Evolutionary conservation across 1,284 basidiomycete species (phyloP).

Genomic region (Cutaneotrichosporon sp.): DNA sequence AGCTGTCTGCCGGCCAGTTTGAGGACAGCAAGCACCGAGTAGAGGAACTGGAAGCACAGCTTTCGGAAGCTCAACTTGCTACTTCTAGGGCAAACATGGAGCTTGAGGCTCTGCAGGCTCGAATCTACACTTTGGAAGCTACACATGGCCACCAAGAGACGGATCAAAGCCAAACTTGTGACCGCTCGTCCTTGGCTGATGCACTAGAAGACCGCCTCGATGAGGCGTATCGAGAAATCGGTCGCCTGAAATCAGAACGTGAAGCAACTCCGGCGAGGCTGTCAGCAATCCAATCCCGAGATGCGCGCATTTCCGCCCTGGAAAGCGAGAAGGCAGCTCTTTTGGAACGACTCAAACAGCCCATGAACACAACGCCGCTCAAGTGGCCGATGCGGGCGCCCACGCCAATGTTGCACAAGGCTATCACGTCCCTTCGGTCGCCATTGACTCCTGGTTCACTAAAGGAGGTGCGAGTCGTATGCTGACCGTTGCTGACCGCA

Average conservation of each 20-base stretch:
- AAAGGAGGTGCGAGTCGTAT: constrained; percentile 32
- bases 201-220: constrained; percentile 69
- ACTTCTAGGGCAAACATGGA: neutral
- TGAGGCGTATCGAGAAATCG: constrained; percentile 72
- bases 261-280: constrained; percentile 36
- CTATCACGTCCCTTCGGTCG: constrained; percentile 34
- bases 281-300: constrained; percentile 30
- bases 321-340: constrained; percentile 39
- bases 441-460: constrained; percentile 44
- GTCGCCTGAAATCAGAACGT: constrained; percentile 62
- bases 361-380: neutral
- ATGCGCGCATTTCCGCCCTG: constrained; percentile 37
- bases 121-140: neutral
- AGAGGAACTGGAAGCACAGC: neutral
- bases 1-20: neutral
- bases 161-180: neutral
- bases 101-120: neutral
- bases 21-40: neutral
- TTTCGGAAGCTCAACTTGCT: neutral
- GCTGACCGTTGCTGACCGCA: constrained; percentile 7
- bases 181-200: constrained; percentile 18
- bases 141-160: neutral
- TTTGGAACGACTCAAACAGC: constrained; percentile 18
- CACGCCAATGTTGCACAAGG: constrained; percentile 36
- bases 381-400: constrained; percentile 9